Evolutionary conservation across 2,329 filamentous ascomycete species (phyloP).

Genomic region (Decorospora gaudefroyi): DNA sequence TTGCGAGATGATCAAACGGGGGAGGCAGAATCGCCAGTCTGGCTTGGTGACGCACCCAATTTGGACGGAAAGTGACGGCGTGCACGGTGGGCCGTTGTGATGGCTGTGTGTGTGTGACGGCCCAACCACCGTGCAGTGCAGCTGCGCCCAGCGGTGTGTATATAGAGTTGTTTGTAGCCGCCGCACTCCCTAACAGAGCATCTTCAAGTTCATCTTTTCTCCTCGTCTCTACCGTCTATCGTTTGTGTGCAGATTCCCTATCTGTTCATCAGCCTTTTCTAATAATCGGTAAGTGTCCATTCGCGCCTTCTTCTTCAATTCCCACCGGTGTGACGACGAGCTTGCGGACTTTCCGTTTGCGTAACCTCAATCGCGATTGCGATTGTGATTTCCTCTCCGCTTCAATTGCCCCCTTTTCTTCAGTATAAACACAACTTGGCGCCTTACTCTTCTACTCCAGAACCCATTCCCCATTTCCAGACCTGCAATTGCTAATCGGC

Average conservation of each 20-base stretch:
- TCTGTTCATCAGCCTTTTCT: conserved; percentile 4
- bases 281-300: conserved; percentile 9
- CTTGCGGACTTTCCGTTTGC: conserved; percentile 6
- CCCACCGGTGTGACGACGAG: background rate
- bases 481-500: conserved; percentile 17
- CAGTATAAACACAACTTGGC: conserved; percentile 11
- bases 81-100: conserved; percentile 5
- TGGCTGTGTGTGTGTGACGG: conserved; percentile 11
- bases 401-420: conserved; percentile 3
- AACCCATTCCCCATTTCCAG: conserved; percentile 5
- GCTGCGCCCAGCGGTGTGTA: conserved; percentile 19
- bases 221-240: background rate
- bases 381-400: conserved; percentile 2
- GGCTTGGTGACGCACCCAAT: conserved; percentile 1
- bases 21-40: background rate
- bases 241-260: background rate
- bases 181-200: background rate
- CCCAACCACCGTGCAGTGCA: conserved; percentile 22
- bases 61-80: conserved; percentile 1
- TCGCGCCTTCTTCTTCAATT: conserved; percentile 6
- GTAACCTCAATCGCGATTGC: conserved; percentile 1
- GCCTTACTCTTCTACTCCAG: conserved; percentile 2
- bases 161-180: conserved; percentile 24
- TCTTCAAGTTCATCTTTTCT: conserved; percentile 5
- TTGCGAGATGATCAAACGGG: background rate